Evolutionary conservation across 768 basidiomycete species (phyloP).

Genomic region (Russula olivacea): DNA sequence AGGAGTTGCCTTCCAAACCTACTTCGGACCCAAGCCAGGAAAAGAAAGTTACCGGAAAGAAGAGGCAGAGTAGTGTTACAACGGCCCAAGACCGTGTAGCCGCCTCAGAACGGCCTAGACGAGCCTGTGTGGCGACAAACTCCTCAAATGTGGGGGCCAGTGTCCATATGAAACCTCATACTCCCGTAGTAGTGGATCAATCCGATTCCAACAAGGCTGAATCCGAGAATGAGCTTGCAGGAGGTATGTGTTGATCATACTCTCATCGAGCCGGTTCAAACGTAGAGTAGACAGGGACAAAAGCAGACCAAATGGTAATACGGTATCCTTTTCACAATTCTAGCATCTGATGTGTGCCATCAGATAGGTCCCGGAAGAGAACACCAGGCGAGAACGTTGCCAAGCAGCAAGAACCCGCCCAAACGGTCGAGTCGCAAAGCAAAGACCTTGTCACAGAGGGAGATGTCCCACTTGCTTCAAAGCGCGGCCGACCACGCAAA

Average conservation of each 20-base stretch:
- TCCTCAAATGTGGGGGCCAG: not conserved
- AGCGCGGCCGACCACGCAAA: not conserved
- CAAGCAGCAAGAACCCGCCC: not conserved
- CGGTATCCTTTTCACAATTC: not conserved
- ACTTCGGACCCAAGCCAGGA: not conserved
- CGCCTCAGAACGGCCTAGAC: not conserved
- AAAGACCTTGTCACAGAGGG: constrained; percentile 1
- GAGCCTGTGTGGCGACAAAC: not conserved
- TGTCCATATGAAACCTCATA: not conserved
- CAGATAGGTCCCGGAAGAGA: constrained; percentile 1
- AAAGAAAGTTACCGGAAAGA: constrained; percentile 1
- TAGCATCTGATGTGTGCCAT: not conserved
- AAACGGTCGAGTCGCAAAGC: not conserved
- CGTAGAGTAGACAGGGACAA: not conserved
- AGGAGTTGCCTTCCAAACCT: not conserved
- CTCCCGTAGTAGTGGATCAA: not conserved
- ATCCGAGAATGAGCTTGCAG: not conserved
- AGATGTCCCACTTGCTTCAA: not conserved
- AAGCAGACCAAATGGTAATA: not conserved
- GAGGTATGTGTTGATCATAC: not conserved
- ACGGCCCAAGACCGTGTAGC: not conserved
- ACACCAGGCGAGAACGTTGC: not conserved
- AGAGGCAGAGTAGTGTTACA: not conserved
- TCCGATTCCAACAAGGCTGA: not conserved
- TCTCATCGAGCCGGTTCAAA: not conserved